Evolutionary conservation across 2,329 filamentous ascomycete species (phyloP), one percentile per base, ranked within the genome.

Genomic region (Hypocrella siamensis): DNA sequence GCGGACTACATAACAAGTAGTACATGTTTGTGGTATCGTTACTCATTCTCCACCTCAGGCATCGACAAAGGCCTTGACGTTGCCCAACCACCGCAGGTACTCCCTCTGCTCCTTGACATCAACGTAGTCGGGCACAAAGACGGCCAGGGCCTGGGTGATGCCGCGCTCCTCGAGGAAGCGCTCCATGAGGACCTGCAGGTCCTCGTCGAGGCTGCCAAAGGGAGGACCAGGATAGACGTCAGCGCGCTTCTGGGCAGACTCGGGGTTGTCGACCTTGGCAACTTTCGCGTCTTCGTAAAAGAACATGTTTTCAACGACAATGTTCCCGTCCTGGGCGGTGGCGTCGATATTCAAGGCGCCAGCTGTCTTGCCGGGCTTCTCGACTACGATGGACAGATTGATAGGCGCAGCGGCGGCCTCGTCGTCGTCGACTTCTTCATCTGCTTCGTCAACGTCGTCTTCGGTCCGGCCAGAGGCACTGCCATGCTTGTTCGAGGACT

Each of bases 21-120:
- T n/a, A n/a, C n/a, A n/a, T n/a, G n/a, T n/a, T n/a, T n/a, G n/a
- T n/a, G n/a, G n/a, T n/a, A n/a, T n/a, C n/a, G n/a, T n/a, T n/a
- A 9, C 19, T 32, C 21, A 7, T 7, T 22, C 12, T 22, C 7
- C 21, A 12, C 21, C 6, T 55, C 63, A 84, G 38, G 75, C 75
- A 52, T 81, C 78, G 43, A 94, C 65, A 51, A 96, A 94, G 40
- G 60, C 63, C 74, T 88, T 90, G 58, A 94, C 70, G 52, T 80
- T 81, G 56, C 75, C 70, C 56, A 98, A 64, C 90, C 92, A 98
- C 42, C 70, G 63, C 39, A 92, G 63, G 58, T 98, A 98, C 69
- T 98, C 90, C 61, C 76, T 80, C 73, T 96, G 88, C 73, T 98
- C 90, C 77, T 98, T 98, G 60, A 81, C 74, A 53, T 96, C 85